Evolutionary conservation across 495 filamentous ascomycete species (phyloP).

Genomic region (Aspergillus bridgeri): DNA sequence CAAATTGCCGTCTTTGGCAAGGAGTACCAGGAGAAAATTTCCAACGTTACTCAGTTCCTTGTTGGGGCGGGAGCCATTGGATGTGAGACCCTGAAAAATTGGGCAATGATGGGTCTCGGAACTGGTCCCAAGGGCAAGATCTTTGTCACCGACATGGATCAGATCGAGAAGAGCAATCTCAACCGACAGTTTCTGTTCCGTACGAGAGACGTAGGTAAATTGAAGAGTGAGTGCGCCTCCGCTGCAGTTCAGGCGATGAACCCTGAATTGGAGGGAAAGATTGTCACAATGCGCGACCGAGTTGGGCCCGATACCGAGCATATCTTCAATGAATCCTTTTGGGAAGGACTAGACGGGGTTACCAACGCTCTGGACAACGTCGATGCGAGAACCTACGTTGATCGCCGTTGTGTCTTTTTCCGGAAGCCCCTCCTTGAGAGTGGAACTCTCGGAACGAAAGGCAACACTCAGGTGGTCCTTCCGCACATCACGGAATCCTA

Average conservation of each 20-base stretch:
- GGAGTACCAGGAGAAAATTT: conserved; percentile 89
- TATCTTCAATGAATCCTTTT: conserved; percentile 93
- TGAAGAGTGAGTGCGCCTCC: conserved; percentile 96
- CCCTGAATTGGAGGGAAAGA: conserved; percentile 81
- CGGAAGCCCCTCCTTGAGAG: conserved; percentile 93
- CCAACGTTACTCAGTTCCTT: conserved; percentile 85
- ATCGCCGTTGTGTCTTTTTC: conserved; percentile 98
- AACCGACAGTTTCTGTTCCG: conserved; percentile 98
- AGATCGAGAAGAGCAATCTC: conserved; percentile 98
- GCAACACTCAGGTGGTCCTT: conserved; percentile 94
- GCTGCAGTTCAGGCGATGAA: conserved; percentile 91
- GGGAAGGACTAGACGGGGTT: conserved; percentile 83
- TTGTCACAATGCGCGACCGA: conserved; percentile 79
- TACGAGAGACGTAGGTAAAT: conserved; percentile 86
- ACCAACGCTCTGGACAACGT: conserved; percentile 99
- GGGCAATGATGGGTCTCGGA: conserved; percentile 96
- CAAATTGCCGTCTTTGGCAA: conserved; percentile 95
- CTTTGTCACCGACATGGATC: conserved; percentile 93
- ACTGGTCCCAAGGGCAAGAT: conserved; percentile 87
- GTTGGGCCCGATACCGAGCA: conserved; percentile 92
- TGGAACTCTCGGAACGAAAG: conserved; percentile 96
- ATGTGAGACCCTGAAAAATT: conserved; percentile 99
- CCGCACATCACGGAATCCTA: conserved; percentile 93
- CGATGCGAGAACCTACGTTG: conserved; percentile 95
- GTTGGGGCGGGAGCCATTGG: conserved; percentile 97